Percentiles rank a stretch among this genome's conserved stretches.
Evolutionary conservation across 164 flowering plant genomes (phyloP).

Genomic region (Akebia trifoliata): DNA sequence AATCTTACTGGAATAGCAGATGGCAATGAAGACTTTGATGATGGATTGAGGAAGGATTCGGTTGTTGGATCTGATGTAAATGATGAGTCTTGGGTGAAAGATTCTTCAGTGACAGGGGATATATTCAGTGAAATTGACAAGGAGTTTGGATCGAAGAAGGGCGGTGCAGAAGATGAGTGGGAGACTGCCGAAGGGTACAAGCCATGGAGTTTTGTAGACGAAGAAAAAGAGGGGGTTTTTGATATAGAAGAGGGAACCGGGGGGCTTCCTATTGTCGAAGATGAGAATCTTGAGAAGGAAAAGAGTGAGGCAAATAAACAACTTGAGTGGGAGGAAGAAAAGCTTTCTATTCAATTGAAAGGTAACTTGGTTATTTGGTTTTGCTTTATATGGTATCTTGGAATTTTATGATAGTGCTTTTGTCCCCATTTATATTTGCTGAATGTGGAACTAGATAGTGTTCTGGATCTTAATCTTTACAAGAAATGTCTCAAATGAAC

Average conservation of each 20-base stretch:
- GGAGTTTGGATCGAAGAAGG: constrained; percentile 11
- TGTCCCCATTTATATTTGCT: neutral
- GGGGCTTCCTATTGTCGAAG: neutral
- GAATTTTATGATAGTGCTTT: neutral
- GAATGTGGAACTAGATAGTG: neutral
- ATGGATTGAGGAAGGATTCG: neutral
- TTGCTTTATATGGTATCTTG: neutral
- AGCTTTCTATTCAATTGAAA: constrained; percentile 18
- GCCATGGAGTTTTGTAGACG: constrained; percentile 27
- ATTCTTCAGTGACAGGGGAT: constrained; percentile 14
- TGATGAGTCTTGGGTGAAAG: constrained; percentile 7
- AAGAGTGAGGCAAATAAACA: constrained; percentile 1
- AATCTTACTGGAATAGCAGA: constrained; percentile 19
- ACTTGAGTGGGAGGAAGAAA: constrained; percentile 21
- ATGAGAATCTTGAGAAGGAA: constrained; percentile 13
- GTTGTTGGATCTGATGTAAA: neutral
- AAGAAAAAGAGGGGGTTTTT: constrained; percentile 18
- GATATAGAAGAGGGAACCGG: constrained; percentile 13
- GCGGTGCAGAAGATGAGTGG: constrained; percentile 17
- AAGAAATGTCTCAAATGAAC: no score
- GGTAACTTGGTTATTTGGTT: neutral
- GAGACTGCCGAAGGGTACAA: constrained; percentile 18
- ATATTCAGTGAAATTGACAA: constrained; percentile 17
- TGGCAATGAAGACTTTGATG: neutral
- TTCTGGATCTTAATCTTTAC: neutral